Percentiles rank a stretch among this genome's conserved stretches.
Evolutionary conservation across 2,329 filamentous ascomycete genomes (phyloP).

Genomic region (Beauveria sp.): DNA sequence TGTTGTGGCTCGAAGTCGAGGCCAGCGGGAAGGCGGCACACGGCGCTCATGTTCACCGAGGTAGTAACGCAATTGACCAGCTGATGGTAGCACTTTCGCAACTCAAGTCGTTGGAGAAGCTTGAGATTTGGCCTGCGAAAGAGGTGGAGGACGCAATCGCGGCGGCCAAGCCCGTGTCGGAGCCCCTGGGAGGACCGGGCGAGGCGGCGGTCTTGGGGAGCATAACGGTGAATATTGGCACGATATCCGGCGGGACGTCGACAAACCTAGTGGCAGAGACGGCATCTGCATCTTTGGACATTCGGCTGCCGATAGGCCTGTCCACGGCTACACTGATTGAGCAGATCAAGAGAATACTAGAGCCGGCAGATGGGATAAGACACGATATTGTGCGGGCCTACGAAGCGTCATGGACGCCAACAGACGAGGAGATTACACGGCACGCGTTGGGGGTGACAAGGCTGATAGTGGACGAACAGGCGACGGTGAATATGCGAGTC

Average conservation of each 20-base stretch:
- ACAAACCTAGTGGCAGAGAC: constrained; percentile 12
- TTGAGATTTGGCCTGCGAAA: background rate
- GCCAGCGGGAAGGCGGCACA: constrained; percentile 11
- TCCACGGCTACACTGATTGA: background rate
- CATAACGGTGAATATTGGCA: constrained; percentile 15
- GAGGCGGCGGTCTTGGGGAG: constrained; percentile 8
- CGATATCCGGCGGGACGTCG: constrained; percentile 12
- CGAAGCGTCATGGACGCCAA: constrained; percentile 12
- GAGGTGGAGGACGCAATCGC: constrained; percentile 1
- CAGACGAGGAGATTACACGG: constrained; percentile 7
- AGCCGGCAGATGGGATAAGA: background rate
- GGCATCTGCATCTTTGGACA: constrained; percentile 11
- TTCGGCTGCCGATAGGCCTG: constrained; percentile 12
- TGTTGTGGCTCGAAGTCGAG: constrained; percentile 12
- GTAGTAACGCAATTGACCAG: constrained; percentile 11
- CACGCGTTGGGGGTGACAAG: constrained; percentile 9
- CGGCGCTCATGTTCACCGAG: constrained; percentile 13
- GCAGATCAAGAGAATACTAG: constrained; percentile 1
- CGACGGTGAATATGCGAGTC: constrained; percentile 12
- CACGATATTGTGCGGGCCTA: constrained; percentile 7
- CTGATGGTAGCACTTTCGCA: constrained; percentile 2
- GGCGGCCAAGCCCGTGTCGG: constrained; percentile 9
- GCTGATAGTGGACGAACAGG: constrained; percentile 1
- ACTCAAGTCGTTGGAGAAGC: constrained; percentile 9
- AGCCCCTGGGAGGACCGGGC: constrained; percentile 10